A percentile compares a stretch with the other conserved stretches of the same genome.
phyloP scores from a whole-genome alignment of 768 basidiomycete genomes.

The Galerina sulciceps region DNA sequence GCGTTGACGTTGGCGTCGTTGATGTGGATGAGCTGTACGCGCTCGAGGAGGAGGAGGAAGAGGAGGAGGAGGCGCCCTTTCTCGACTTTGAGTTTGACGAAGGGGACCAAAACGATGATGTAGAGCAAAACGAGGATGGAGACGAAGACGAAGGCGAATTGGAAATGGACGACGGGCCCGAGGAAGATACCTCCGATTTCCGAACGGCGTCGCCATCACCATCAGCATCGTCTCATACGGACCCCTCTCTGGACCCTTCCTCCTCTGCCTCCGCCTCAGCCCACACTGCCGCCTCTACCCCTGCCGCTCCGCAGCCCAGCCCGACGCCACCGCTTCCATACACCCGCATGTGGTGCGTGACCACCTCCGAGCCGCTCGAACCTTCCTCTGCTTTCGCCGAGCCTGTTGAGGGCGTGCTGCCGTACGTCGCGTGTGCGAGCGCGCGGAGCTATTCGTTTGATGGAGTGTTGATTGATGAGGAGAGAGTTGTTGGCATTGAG shows the following conservation, averaged over 20 bases:
- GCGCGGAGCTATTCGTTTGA: slow-evolving; percentile 23
- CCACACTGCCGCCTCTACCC: too few relatives aligned
- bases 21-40: too few relatives aligned
- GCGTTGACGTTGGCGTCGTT: too few relatives aligned
- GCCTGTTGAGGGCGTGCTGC: slow-evolving; percentile 27
- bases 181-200: too few relatives aligned
- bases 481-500: slow-evolving; percentile 39
- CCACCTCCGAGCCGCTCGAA: slow-evolving; percentile 3
- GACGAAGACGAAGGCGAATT: too few relatives aligned
- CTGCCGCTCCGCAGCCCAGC: too few relatives aligned
- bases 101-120: too few relatives aligned
- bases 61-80: too few relatives aligned
- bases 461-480: slow-evolving; percentile 45
- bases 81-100: too few relatives aligned
- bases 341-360: not conserved
- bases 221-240: not conserved
- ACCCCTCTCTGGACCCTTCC: not conserved
- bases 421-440: slow-evolving; percentile 27
- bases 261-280: not conserved
- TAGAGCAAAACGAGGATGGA: too few relatives aligned
- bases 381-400: slow-evolving; percentile 25
- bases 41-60: too few relatives aligned
- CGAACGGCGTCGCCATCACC: not conserved
- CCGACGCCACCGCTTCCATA: not conserved
- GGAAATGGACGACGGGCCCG: too few relatives aligned